A percentile compares a stretch with the other conserved stretches of the same genome.
Conservation (phyloP, 2,329 filamentous ascomycete species). For the Xylaria sp. region DNA sequence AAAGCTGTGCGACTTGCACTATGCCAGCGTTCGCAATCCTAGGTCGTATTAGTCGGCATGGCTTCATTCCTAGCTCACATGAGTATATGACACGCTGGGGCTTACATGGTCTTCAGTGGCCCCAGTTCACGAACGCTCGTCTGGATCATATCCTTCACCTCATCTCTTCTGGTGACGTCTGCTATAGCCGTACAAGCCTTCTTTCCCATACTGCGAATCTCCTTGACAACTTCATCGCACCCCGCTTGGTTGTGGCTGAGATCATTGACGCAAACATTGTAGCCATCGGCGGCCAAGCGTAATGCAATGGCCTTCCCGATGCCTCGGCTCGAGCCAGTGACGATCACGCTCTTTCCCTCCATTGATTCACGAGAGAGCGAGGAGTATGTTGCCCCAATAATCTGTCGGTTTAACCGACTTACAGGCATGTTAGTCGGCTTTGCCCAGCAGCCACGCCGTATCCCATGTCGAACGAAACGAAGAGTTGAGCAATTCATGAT, state of each 20-base stretch:
- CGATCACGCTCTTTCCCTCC: constrained; percentile 42
- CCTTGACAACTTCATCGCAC: constrained; percentile 62
- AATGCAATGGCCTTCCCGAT: constrained; percentile 72
- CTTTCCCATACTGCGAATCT: constrained; percentile 63
- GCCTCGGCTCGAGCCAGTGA: constrained; percentile 47
- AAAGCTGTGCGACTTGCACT: constrained; percentile 63
- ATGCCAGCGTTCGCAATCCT: constrained; percentile 71
- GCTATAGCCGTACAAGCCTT: constrained; percentile 65
- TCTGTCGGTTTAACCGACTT: neutral
- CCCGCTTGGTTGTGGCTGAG: constrained; percentile 61
- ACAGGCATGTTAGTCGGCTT: neutral
- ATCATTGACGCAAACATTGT: constrained; percentile 74
- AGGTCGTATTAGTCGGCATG: constrained; percentile 37
- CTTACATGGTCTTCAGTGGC: constrained; percentile 55
- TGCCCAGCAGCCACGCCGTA: neutral
- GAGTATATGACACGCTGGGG: neutral
- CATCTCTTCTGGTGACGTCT: constrained; percentile 66
- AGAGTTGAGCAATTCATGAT: constrained; percentile 11
- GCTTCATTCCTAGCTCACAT: neutral
- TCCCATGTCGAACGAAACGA: constrained; percentile 7
- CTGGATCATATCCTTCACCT: constrained; percentile 63
- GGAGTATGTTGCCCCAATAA: constrained; percentile 32
- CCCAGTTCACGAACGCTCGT: constrained; percentile 63
- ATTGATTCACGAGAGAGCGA: constrained; percentile 37
- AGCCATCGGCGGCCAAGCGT: constrained; percentile 72